These are phyloP conservation scores for Pseudogymnoascus sp. DNA, from an alignment of 2,329 filamentous ascomycete species.

Conservation along the genomic window DNA sequence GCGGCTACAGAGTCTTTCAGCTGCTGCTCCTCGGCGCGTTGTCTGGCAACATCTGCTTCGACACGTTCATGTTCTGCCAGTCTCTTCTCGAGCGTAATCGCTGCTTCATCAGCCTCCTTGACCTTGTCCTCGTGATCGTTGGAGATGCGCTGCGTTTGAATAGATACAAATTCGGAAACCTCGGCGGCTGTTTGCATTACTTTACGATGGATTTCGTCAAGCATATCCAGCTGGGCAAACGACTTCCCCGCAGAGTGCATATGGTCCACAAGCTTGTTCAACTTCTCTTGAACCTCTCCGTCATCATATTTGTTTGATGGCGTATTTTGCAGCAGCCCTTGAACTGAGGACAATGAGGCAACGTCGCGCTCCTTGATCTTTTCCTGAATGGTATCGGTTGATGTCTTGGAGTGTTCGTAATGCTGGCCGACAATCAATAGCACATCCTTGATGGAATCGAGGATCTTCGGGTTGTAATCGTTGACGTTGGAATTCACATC, in stretches of 20 bases:
- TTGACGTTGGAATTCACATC: conserved; percentile 69
- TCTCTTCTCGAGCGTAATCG: conserved; percentile 70
- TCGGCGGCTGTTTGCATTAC: conserved; percentile 78
- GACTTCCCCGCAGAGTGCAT: conserved; percentile 60
- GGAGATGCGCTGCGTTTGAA: conserved; percentile 65
- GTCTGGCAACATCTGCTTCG: conserved; percentile 41
- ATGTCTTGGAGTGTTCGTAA: conserved; percentile 75
- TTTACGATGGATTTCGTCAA: conserved; percentile 83
- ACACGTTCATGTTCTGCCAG: conserved; percentile 57
- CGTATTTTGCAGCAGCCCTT: conserved; percentile 46
- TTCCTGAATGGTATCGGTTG: conserved; percentile 46
- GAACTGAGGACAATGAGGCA: conserved; percentile 40
- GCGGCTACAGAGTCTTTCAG: conserved; percentile 47
- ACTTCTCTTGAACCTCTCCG: conserved; percentile 48
- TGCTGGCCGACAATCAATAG: conserved; percentile 74
- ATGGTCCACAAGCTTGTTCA: conserved; percentile 52
- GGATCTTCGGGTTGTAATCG: conserved; percentile 81
- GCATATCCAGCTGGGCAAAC: conserved; percentile 66
- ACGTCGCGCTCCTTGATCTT: conserved; percentile 47
- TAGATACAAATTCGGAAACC: conserved; percentile 71
- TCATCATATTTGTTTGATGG: conserved; percentile 56
- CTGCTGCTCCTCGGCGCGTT: conserved; percentile 53
- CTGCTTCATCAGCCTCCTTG: conserved; percentile 71
- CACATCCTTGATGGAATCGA: conserved; percentile 81
- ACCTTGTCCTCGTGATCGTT: conserved; percentile 74